A percentile compares a stretch with the other conserved stretches of the same genome.
Evolutionary conservation across 2,329 filamentous ascomycete species (phyloP).

Genomic region (Neofusicoccum laricinum): DNA sequence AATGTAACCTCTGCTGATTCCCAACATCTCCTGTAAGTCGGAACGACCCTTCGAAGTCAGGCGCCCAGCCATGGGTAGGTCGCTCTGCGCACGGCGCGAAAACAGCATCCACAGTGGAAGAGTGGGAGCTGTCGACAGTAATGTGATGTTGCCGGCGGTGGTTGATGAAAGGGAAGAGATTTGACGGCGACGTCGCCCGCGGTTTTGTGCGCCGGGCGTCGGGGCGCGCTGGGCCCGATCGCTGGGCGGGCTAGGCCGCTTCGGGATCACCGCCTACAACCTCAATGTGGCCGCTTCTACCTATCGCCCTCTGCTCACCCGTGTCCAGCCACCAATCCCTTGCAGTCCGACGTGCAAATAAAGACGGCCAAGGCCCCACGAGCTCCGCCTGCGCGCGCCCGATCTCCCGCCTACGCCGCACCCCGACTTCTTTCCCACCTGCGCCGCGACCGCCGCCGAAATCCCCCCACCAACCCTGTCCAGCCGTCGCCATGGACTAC

Average conservation of each 20-base stretch:
- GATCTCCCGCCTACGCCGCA: not conserved
- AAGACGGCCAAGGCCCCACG: not conserved
- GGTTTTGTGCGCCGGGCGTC: slow-evolving; percentile 17
- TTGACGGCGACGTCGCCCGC: slow-evolving; percentile 26
- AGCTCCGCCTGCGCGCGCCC: slow-evolving; percentile 5
- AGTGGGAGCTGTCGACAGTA: slow-evolving; percentile 56
- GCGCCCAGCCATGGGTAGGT: slow-evolving; percentile 68
- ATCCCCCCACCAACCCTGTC: slow-evolving; percentile 5
- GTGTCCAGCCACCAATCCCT: not conserved
- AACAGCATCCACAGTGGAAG: slow-evolving; percentile 55
- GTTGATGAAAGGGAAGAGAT: slow-evolving; percentile 40
- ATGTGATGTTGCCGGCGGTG: slow-evolving; percentile 57
- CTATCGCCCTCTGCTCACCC: slow-evolving; percentile 15
- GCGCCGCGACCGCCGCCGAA: not conserved
- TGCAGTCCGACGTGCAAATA: not conserved
- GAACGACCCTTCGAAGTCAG: slow-evolving; percentile 64
- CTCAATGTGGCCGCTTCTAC: slow-evolving; percentile 34
- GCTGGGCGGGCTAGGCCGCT: slow-evolving; percentile 24
- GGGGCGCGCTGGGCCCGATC: not conserved
- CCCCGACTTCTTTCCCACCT: not conserved
- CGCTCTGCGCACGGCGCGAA: slow-evolving; percentile 68
- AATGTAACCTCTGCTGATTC: slow-evolving; percentile 73
- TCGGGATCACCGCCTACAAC: slow-evolving; percentile 19
- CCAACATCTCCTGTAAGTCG: slow-evolving; percentile 61
- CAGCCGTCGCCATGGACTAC: slow-evolving; percentile 70